Evolutionary conservation across 163 green algal species (phyloP), one percentile per base, ranked within the genome.

Genomic region (Chlamydomonas reinhardtii): DNA sequence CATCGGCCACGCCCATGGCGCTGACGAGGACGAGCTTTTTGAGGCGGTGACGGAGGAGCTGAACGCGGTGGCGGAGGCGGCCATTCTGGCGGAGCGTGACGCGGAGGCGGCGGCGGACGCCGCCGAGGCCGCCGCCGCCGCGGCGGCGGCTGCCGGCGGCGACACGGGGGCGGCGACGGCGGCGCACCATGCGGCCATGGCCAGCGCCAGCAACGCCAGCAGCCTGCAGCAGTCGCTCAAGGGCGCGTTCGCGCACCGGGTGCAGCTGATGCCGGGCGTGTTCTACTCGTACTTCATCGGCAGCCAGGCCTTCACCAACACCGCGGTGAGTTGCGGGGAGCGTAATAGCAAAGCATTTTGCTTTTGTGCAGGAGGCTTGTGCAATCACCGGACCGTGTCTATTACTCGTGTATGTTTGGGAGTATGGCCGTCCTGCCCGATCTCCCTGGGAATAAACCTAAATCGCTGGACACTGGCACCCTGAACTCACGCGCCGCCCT

Each of bases 281-380:
- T 86, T 86, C 79, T 86, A 79, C 54, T 37, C 54, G 32, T 86
- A 86, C 68, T 78, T 61, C 69, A 86, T 86, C 69, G 79, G 79
- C 79, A 79, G 69, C 54, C 68, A 79, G 69, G 68, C 79, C 34
- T 86, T 86, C 69, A 86, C 79, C 14, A 86, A 86, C 79, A 86
- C 79, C 4, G 54, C 79, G 69, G 79, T 86, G 70, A 52, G 79
- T n/a, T n/a, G n/a, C n/a, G n/a, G n/a, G n/a, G n/a, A n/a, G 62
- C 5, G 43, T 11, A 54, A 54, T 11, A 54, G 43, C 43, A 54
- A 11, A 11, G 43, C 43, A 54, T 54, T 6, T 16, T 6, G 43
- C 8, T 54, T 6, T 11, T 54, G 43, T 54, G 43, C n/a, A n/a
- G n/a, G n/a, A n/a, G 43, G 43, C 43, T 54, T 54, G 43, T 6